A percentile compares a stretch with the other conserved stretches of the same genome.
Conservation (phyloP, 2,329 filamentous ascomycete species). For the Fusarium lyarnte region DNA sequence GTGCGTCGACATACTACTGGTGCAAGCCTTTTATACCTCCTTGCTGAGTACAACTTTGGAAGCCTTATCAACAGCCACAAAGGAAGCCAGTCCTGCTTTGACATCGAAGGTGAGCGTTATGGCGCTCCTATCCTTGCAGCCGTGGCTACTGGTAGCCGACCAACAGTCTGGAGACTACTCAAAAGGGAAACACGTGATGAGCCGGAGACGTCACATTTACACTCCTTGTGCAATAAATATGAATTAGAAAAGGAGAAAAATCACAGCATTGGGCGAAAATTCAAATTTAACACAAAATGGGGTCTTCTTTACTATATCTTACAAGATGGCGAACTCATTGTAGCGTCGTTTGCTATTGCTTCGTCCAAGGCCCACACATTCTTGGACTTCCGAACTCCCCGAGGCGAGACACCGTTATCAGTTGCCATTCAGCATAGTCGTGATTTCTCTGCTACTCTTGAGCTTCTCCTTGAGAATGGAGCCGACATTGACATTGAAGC, state of each 20-base stretch:
- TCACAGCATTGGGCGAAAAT: fast-evolving
- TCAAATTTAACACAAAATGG: neutral
- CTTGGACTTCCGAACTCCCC: fast-evolving
- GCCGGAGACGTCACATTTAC: fast-evolving
- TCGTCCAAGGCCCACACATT: fast-evolving
- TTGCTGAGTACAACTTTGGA: neutral
- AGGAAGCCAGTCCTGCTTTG: neutral
- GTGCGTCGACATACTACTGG: neutral
- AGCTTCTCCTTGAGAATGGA: fast-evolving
- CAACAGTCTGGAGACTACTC: neutral
- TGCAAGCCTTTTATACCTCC: constrained; percentile 19
- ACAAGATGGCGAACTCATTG: neutral
- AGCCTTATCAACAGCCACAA: fast-evolving
- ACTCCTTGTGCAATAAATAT: neutral
- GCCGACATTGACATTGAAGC: neutral
- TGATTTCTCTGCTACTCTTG: fast-evolving
- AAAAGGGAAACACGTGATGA: neutral
- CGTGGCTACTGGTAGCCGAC: neutral
- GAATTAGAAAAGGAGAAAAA: fast-evolving
- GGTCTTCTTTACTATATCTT: neutral
- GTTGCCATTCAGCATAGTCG: fast-evolving
- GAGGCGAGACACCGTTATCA: fast-evolving
- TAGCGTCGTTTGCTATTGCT: neutral
- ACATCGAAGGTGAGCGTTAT: neutral
- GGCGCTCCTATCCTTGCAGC: neutral